Base-by-base conservation (phyloP, 2,329 filamentous ascomycete genomes). In the Nemania sp. region DNA sequence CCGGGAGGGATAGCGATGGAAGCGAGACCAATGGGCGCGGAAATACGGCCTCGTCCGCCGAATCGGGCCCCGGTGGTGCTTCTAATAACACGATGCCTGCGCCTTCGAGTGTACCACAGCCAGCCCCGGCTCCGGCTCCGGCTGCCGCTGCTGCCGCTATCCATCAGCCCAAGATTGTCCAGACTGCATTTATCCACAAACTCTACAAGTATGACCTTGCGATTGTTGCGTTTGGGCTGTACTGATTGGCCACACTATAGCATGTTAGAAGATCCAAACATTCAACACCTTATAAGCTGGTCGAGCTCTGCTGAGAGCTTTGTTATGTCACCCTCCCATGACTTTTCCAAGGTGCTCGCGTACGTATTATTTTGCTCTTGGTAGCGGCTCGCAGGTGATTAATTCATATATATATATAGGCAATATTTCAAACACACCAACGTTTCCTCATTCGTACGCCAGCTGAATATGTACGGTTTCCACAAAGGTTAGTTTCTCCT, bases 391-490 rank as follows among this genome's bases (percentile, higher is more conserved):
- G 40, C 62, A 63, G 46, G 49, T 53, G 37, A 54, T 58, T 68
- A 43, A 68, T 56, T n/a, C 12, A 37, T 57, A 44, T n/a, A n/a
- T n/a, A n/a, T n/a, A 62, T 46, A 55, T 59, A 96, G 93, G 49
- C 91, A 96, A 83, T 99, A 99, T 71, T 99, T 99, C 73, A 99
- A 99, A 69, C 94, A 99, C 71, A 99, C 93, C 64, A 99, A 99
- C 69, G 96, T 97, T 57, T 97, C 94, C 9, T 97, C 94, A 1
- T 99, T 99, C 71, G 94, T 99, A 44, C 86, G 94, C 43, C 94
- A 99, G 75, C 76, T 99, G 45, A 99, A 99, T 70, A 99, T 99
- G 94, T 99, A 99, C 66, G 94, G 94, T 6, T 99, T 99, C 73
- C 94, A 99, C 71, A 99, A 99, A 89, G 92, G 92, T 95, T 64